Conservation (phyloP, 352 stramenopile genomes). For the Globisporangium recalcitrans region DNA sequence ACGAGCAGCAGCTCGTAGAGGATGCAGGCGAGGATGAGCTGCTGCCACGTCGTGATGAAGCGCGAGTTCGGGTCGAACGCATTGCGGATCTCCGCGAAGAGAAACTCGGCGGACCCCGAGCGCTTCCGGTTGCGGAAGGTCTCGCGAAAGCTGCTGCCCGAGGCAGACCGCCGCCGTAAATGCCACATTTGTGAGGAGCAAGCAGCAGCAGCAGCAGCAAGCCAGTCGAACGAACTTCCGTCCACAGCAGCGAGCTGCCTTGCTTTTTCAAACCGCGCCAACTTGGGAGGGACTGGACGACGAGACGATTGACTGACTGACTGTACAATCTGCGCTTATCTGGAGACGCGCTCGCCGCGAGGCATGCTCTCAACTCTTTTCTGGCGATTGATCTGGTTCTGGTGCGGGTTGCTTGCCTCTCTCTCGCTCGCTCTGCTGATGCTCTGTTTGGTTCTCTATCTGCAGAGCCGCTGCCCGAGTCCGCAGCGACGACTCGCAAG, state of each 20-base stretch:
- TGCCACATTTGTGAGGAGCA: not conserved
- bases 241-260: not conserved
- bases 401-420: not conserved
- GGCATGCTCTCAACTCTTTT: slow-evolving; percentile 6
- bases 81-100: slow-evolving; percentile 45
- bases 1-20: slow-evolving; percentile 47
- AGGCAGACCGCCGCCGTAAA: slow-evolving; percentile 12
- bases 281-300: not conserved
- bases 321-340: not conserved
- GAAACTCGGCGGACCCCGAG: slow-evolving; percentile 40
- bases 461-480: not conserved
- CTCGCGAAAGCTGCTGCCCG: slow-evolving; percentile 27
- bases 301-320: too few relatives aligned
- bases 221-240: not conserved
- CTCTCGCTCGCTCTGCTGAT: not conserved
- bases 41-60: slow-evolving; percentile 46
- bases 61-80: slow-evolving; percentile 55
- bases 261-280: not conserved
- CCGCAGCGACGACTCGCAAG: not conserved
- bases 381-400: not conserved
- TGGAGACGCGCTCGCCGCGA: not conserved
- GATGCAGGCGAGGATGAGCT: slow-evolving; percentile 46
- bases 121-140: slow-evolving; percentile 36
- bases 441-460: not conserved
- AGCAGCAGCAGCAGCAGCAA: slow-evolving; percentile 4